Evolutionary conservation across 805 yeast genomes (phyloP).

Genomic region (Cyberlindnera sargentensis): DNA sequence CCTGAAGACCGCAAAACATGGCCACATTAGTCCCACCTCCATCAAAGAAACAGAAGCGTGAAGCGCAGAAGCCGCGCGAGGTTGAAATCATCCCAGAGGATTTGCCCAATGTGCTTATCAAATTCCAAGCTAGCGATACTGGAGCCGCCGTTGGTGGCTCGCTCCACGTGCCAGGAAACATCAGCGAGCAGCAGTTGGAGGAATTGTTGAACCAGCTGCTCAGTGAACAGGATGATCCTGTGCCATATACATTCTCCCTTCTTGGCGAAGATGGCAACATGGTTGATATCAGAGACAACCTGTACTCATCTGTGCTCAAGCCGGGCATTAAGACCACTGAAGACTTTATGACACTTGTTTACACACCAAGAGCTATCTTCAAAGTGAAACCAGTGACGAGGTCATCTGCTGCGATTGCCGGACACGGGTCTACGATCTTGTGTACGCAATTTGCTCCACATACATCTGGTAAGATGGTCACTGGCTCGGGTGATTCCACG

Average conservation of each 20-base stretch:
- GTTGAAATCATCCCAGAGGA: conserved; percentile 68
- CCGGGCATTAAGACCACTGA: conserved; percentile 88
- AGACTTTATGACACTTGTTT: conserved; percentile 84
- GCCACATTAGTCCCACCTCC: conserved; percentile 93
- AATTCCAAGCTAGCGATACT: conserved; percentile 88
- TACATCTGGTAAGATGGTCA: conserved; percentile 75
- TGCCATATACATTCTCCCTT: conserved; percentile 82
- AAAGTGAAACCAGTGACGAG: conserved; percentile 88
- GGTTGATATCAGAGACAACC: conserved; percentile 69
- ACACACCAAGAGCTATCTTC: conserved; percentile 92
- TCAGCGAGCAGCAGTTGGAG: conserved; percentile 80
- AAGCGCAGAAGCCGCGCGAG: conserved; percentile 75
- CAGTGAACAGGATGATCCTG: conserved; percentile 58
- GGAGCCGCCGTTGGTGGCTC: conserved; percentile 83
- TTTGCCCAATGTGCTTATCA: conserved; percentile 79
- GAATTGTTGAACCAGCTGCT: conserved; percentile 76
- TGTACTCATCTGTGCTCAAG: conserved; percentile 74
- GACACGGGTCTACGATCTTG: conserved; percentile 90
- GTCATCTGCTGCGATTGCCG: conserved; percentile 86
- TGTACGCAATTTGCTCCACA: conserved; percentile 93
- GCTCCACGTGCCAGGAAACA: conserved; percentile 84
- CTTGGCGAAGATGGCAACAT: conserved; percentile 41
- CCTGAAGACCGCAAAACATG: conserved; percentile 36
- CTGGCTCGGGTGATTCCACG: conserved; percentile 95
- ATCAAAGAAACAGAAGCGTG: conserved; percentile 78